Conservation (phyloP, 1,139 yeast species). For the Saccharomyces hybrid region DNA sequence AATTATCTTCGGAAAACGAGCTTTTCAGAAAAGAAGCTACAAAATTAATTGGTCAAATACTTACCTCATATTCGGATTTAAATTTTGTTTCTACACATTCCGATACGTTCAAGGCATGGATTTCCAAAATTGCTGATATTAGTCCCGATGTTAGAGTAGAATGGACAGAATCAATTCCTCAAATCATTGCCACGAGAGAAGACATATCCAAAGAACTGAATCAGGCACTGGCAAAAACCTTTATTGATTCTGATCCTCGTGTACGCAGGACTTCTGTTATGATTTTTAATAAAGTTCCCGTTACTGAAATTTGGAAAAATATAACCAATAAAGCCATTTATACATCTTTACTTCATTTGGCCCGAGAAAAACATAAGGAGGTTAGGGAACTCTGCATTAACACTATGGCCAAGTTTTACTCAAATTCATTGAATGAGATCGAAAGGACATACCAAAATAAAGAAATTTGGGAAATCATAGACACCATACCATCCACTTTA, state of each 20-base stretch:
- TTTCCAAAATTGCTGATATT: conserved; percentile 64
- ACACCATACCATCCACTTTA: conserved; percentile 59
- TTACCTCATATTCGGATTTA: conserved; percentile 44
- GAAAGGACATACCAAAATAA: conserved; percentile 19
- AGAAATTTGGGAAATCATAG: conserved; percentile 38
- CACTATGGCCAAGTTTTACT: conserved; percentile 49
- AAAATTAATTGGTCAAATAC: conserved; percentile 60
- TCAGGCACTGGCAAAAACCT: conserved; percentile 56
- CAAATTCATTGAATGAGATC: conserved; percentile 22
- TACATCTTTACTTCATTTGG: conserved; percentile 50
- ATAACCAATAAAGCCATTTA: conserved; percentile 44
- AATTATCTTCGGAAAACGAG: conserved; percentile 64
- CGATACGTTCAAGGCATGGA: conserved; percentile 65
- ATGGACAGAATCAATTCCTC: conserved; percentile 59
- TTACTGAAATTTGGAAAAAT: conserved; percentile 37
- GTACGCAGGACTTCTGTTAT: conserved; percentile 61
- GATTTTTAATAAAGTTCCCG: conserved; percentile 39
- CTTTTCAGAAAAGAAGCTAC: conserved; percentile 63
- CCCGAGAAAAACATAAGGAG: conserved; percentile 60
- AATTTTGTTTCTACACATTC: conserved; percentile 56
- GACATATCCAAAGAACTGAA: conserved; percentile 49
- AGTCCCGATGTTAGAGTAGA: conserved; percentile 55
- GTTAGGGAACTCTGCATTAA: conserved; percentile 59
- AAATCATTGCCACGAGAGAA: conserved; percentile 39
- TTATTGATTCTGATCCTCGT: conserved; percentile 68